These are phyloP conservation scores for Aaosphaeria arxii DNA, from an alignment of 2,329 filamentous ascomycete genomes.

Conservation along the genomic window DNA sequence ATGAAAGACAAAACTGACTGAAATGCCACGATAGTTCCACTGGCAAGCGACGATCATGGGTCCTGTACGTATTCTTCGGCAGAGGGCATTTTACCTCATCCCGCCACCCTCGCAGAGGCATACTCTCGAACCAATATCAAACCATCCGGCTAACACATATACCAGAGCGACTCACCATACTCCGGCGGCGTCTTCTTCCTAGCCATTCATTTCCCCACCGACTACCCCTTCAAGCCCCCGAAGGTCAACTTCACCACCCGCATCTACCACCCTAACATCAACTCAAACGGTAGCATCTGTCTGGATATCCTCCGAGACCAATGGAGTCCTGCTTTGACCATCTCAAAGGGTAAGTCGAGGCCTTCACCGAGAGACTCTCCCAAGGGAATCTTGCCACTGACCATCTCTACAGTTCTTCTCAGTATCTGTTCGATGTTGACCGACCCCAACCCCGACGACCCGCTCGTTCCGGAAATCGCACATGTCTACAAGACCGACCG, in stretches of 20 bases:
- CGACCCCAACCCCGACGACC: constrained; percentile 98
- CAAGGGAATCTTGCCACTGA: constrained; percentile 15
- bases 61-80: constrained; percentile 66
- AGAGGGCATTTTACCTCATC: not conserved
- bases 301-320: constrained; percentile 97
- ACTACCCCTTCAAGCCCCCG: constrained; percentile 99
- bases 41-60: constrained; percentile 99
- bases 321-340: constrained; percentile 97
- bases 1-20: constrained; percentile 27
- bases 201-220: constrained; percentile 97
- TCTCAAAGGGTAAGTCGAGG: constrained; percentile 83
- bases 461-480: constrained; percentile 96
- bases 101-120: constrained; percentile 4
- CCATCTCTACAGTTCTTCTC: constrained; percentile 67
- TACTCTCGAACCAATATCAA: not conserved
- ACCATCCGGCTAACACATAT: not conserved
- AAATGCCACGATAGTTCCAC: constrained; percentile 70
- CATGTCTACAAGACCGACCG: constrained; percentile 99
- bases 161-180: constrained; percentile 90
- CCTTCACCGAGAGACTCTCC: not conserved
- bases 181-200: constrained; percentile 99
- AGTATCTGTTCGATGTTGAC: constrained; percentile 99
- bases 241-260: constrained; percentile 99
- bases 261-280: constrained; percentile 99
- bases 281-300: constrained; percentile 99